These are phyloP conservation scores for Castanopsis chinensis DNA, from an alignment of 306 rosid genomes.

Conservation along the genomic window DNA sequence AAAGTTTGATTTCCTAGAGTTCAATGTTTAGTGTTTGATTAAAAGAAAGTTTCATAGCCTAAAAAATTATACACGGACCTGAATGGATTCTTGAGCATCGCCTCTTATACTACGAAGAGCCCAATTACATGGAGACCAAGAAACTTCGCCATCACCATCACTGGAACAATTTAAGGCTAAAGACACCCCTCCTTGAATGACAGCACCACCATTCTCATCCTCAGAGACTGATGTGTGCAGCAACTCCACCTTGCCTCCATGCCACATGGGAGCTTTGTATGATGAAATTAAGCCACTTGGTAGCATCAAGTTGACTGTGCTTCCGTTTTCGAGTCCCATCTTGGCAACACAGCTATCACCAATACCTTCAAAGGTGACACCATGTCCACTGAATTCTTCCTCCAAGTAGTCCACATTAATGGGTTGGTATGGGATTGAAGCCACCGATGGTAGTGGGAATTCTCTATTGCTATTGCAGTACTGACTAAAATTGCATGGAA, in stretches of 20 bases:
- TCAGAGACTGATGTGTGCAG: slow-evolving; percentile 66
- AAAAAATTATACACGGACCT: slow-evolving; percentile 38
- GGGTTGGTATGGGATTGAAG: slow-evolving; percentile 71
- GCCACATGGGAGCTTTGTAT: slow-evolving; percentile 88
- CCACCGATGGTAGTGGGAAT: slow-evolving; percentile 42
- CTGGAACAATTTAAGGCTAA: slow-evolving; percentile 39
- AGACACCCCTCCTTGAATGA: slow-evolving; percentile 73
- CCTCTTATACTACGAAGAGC: slow-evolving; percentile 53
- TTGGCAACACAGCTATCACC: slow-evolving; percentile 58
- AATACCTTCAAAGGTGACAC: slow-evolving; percentile 73
- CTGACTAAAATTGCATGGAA: slow-evolving; percentile 1
- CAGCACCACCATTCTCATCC: slow-evolving; percentile 39
- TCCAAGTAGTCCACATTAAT: slow-evolving; percentile 62
- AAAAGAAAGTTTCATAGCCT: neutral
- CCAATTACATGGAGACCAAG: slow-evolving; percentile 70
- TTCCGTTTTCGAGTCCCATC: slow-evolving; percentile 68
- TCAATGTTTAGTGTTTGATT: neutral
- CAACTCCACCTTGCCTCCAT: slow-evolving; percentile 71
- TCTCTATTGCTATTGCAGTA: slow-evolving; percentile 31
- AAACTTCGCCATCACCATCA: slow-evolving; percentile 18
- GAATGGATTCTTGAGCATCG: slow-evolving; percentile 50
- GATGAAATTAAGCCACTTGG: slow-evolving; percentile 84
- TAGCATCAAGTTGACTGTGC: slow-evolving; percentile 59
- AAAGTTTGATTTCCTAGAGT: too few species aligned
- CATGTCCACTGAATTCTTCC: slow-evolving; percentile 76